phyloP scores from a whole-genome alignment of 179 eudicot species.

The Sideroxylon spinosum region DNA sequence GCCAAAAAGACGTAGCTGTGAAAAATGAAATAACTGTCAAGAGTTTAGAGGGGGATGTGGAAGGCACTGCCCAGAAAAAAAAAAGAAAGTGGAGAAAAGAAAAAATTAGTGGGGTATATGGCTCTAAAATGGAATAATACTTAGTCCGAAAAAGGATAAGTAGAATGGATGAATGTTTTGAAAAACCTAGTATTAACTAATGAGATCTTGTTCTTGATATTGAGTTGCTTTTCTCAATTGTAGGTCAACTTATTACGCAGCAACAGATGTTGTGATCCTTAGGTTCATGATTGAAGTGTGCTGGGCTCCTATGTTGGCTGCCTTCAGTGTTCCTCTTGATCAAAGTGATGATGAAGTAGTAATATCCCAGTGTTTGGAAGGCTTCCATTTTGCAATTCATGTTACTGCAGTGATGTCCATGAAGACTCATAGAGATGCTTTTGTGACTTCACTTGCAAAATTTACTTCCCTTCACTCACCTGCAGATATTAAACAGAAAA shows the following conservation, averaged over 20 bases:
- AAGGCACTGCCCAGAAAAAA: too few species aligned
- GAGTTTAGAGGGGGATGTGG: too few species aligned
- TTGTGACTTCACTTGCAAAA: slow-evolving; percentile 88
- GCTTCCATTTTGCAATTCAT: slow-evolving; percentile 88
- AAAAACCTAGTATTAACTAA: too few species aligned
- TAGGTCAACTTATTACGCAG: slow-evolving; percentile 99
- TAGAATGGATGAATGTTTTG: background rate
- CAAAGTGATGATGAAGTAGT: slow-evolving; percentile 88
- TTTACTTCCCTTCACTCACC: slow-evolving; percentile 98
- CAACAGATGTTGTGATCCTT: slow-evolving; percentile 89
- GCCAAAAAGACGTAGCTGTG: background rate
- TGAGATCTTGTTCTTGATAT: slow-evolving; percentile 21
- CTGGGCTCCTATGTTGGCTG: slow-evolving; percentile 99
- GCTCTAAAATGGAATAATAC: background rate
- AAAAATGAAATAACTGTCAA: background rate
- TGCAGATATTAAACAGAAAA: slow-evolving; percentile 93
- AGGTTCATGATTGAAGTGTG: slow-evolving; percentile 96
- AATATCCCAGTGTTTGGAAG: slow-evolving; percentile 80
- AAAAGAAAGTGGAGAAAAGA: too few species aligned
- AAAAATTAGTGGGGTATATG: background rate
- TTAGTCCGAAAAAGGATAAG: background rate
- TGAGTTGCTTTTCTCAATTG: slow-evolving; percentile 33
- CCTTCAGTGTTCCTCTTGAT: slow-evolving; percentile 98
- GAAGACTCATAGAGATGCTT: slow-evolving; percentile 99
- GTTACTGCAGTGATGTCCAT: slow-evolving; percentile 96